Evolutionary conservation across 192 early-diverging fungal genomes (phyloP).

Genomic region (Coemansia sp.): DNA sequence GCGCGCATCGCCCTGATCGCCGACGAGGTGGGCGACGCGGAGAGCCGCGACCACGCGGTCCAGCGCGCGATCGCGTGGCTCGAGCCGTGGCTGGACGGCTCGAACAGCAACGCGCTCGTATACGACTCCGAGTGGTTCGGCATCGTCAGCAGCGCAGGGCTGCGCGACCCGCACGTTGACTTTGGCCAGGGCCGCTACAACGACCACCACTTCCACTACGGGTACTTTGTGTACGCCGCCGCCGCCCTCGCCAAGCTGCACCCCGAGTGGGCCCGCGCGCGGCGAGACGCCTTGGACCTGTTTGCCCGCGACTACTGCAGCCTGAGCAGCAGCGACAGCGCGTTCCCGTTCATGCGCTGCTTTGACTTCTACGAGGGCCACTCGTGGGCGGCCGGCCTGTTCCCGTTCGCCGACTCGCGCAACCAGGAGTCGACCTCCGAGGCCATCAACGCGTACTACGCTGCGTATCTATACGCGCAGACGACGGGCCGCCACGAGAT

Average conservation of each 20-base stretch:
- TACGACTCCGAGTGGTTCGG: slow-evolving; percentile 55
- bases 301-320: slow-evolving; percentile 55
- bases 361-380: slow-evolving; percentile 63
- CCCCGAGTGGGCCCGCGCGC: slow-evolving; percentile 17
- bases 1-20: slow-evolving; percentile 55
- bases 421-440: slow-evolving; percentile 58
- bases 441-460: slow-evolving; percentile 57
- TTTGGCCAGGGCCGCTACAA: slow-evolving; percentile 58
- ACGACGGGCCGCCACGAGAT: slow-evolving; percentile 28
- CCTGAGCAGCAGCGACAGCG: slow-evolving; percentile 14
- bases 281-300: slow-evolving; percentile 15
- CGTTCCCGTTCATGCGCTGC: slow-evolving; percentile 53
- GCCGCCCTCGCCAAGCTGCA: slow-evolving; percentile 43
- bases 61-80: slow-evolving; percentile 25
- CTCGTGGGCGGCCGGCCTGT: slow-evolving; percentile 58
- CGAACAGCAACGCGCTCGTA: slow-evolving; percentile 25
- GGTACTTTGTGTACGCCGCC: slow-evolving; percentile 55
- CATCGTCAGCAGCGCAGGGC: slow-evolving; percentile 24
- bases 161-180: slow-evolving; percentile 36
- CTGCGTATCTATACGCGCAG: slow-evolving; percentile 38
- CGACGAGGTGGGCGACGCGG: slow-evolving; percentile 36
- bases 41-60: slow-evolving; percentile 26
- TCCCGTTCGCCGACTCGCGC: slow-evolving; percentile 50
- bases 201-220: slow-evolving; percentile 62
- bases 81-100: slow-evolving; percentile 33